Evolutionary conservation across 176 grass and related monocot genomes (phyloP).

Genomic region (Oryza nivara): DNA sequence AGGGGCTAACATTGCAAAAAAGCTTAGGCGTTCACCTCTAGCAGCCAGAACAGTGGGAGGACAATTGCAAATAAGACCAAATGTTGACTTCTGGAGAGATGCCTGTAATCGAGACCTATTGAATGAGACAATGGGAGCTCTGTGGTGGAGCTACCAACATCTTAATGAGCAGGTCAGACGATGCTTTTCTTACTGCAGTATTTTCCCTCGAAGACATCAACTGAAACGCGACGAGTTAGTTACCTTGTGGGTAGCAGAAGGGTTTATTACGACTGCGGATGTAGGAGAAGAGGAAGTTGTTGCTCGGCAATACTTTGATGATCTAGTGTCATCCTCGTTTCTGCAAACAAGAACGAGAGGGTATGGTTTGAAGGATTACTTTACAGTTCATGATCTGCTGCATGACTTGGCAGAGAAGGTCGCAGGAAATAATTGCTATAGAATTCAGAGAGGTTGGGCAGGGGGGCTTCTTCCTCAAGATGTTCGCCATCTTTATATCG

Average conservation of each 20-base stretch:
- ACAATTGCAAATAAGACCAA: not conserved
- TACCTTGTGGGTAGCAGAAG: too few relatives aligned
- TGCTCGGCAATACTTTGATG: not conserved
- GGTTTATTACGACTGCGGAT: too few relatives aligned
- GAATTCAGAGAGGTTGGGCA: too few relatives aligned
- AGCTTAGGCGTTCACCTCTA: not conserved
- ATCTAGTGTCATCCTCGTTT: not conserved
- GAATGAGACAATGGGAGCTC: not conserved
- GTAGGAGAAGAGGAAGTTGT: not conserved
- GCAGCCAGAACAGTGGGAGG: not conserved
- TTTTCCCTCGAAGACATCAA: not conserved
- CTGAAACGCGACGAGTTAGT: not conserved
- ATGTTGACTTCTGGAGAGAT: not conserved
- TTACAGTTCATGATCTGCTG: too few relatives aligned
- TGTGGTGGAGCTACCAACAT: conserved; percentile 9
- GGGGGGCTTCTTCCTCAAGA: too few relatives aligned
- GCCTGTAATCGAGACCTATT: too few relatives aligned
- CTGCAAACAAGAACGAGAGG: too few relatives aligned
- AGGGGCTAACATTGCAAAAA: not conserved
- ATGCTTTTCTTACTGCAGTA: conserved; percentile 7
- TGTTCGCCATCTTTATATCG: too few relatives aligned
- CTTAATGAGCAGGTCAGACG: not conserved
- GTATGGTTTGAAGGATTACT: too few relatives aligned
- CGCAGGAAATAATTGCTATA: too few relatives aligned
- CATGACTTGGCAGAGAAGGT: too few relatives aligned